These are phyloP conservation scores for Akanthomyces lecanii DNA, from an alignment of 2,329 filamentous ascomycete species.

Conservation along the genomic window DNA sequence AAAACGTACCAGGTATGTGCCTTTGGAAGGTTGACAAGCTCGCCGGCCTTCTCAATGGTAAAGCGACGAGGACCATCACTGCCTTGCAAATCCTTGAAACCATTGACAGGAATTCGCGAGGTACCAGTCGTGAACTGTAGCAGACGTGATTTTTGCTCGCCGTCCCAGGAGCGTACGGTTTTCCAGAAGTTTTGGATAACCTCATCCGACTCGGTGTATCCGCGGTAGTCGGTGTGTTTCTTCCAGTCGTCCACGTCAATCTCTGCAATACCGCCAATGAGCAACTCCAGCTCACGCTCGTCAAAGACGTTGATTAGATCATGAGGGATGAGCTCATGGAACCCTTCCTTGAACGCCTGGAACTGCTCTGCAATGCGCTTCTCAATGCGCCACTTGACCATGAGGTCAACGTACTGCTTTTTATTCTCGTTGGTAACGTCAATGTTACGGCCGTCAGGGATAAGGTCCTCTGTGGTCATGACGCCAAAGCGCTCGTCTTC, in stretches of 20 bases:
- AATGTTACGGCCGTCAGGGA: slow-evolving; percentile 83
- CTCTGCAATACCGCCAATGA: slow-evolving; percentile 98
- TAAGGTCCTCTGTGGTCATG: slow-evolving; percentile 88
- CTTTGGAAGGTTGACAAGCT: slow-evolving; percentile 86
- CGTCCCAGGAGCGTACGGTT: slow-evolving; percentile 93
- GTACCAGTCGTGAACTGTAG: slow-evolving; percentile 97
- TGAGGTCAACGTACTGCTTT: slow-evolving; percentile 95
- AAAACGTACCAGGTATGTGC: slow-evolving; percentile 88
- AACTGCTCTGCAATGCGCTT: slow-evolving; percentile 98
- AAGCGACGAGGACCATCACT: slow-evolving; percentile 93
- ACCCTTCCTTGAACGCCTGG: slow-evolving; percentile 93
- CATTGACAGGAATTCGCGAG: slow-evolving; percentile 96
- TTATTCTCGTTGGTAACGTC: slow-evolving; percentile 99
- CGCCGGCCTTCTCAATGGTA: slow-evolving; percentile 96
- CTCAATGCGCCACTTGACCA: slow-evolving; percentile 98
- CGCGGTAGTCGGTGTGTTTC: slow-evolving; percentile 98
- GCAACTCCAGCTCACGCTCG: slow-evolving; percentile 89
- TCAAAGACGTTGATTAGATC: slow-evolving; percentile 98
- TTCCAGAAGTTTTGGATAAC: slow-evolving; percentile 99
- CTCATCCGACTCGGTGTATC: slow-evolving; percentile 95
- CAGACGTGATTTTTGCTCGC: slow-evolving; percentile 94
- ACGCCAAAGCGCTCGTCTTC: slow-evolving; percentile 98
- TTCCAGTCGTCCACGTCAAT: slow-evolving; percentile 99
- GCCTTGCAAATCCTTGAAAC: slow-evolving; percentile 97
- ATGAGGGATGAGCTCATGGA: slow-evolving; percentile 94